phyloP scores from a whole-genome alignment of 1,139 yeast species.

The Pichia norvegensis region DNA sequence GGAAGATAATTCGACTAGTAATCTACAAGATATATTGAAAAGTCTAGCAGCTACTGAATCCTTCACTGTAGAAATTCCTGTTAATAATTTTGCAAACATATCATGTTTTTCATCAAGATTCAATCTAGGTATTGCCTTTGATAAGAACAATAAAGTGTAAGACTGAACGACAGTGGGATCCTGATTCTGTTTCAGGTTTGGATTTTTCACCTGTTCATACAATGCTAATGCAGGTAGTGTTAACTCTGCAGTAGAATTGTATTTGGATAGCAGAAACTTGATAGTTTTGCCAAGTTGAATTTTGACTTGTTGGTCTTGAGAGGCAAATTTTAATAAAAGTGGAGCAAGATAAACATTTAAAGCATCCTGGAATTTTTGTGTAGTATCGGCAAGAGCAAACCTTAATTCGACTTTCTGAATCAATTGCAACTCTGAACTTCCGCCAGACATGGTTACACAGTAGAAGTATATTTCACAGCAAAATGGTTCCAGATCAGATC shows the following conservation, averaged over 20 bases:
- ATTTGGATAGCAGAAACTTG: slow-evolving; percentile 59
- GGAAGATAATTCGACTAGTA: slow-evolving; percentile 38
- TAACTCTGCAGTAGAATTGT: slow-evolving; percentile 48
- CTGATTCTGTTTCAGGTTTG: slow-evolving; percentile 36
- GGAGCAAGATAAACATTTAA: slow-evolving; percentile 68
- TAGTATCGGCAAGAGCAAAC: slow-evolving; percentile 68
- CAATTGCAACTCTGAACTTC: slow-evolving; percentile 26
- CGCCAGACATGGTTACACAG: not conserved
- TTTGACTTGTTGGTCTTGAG: slow-evolving; percentile 63
- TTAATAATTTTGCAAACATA: slow-evolving; percentile 43
- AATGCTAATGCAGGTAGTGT: slow-evolving; percentile 57
- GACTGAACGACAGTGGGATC: slow-evolving; percentile 51
- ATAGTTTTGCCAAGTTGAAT: slow-evolving; percentile 59
- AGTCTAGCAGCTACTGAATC: slow-evolving; percentile 46
- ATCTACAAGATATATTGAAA: slow-evolving; percentile 52
- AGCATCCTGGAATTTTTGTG: slow-evolving; percentile 53
- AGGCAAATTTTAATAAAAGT: slow-evolving; percentile 65
- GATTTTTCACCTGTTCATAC: slow-evolving; percentile 53
- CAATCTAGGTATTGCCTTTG: slow-evolving; percentile 57
- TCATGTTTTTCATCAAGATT: slow-evolving; percentile 28
- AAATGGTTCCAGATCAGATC: not conserved
- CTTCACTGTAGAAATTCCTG: slow-evolving; percentile 35
- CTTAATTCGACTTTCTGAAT: slow-evolving; percentile 76
- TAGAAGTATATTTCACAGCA: not conserved
- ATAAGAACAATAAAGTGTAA: slow-evolving; percentile 58